Evolutionary conservation across 768 basidiomycete genomes (phyloP), one percentile per base, ranked within the genome.

Genomic region (Russula olivacea): DNA sequence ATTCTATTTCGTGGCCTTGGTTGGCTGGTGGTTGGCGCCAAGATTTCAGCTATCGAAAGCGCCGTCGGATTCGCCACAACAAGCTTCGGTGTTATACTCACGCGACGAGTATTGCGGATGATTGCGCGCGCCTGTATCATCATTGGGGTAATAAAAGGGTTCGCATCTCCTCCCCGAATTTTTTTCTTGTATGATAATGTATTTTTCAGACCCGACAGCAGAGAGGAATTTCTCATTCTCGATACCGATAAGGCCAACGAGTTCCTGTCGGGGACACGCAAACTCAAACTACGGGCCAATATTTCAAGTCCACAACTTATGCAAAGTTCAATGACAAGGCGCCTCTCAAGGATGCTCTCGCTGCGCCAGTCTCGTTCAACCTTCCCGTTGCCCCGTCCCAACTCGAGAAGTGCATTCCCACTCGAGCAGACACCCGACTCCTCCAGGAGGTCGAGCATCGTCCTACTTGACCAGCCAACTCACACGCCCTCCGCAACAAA

Each of bases 121-220:
- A 43, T 85, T 12, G 77, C 78, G 3, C 78, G 88, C 51, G 79
- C 77, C 0, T 79, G 74, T 66, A 70, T 91, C 21, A 79, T 82
- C 61, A 79, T 86, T 59, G 90, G 89, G 19, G 66, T 85, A 23
- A 73, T 83, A 32, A 85, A 85, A 75, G 89, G 89, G 89, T 89
- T 64, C 60, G 83, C 73, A n/a, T 19, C n/a, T 25, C 32, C 38
- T 38, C 4, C 19, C 12, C 47, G 19, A 10, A 1, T 52, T 19
- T 36, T 4, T 14, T 14, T 43, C 17, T 34, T 2, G 12, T 30
- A 41, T 58, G 19, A 65, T 38, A 10, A 48, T 3, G 38, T 53
- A 12, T 14, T 5, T 36, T 58, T 21, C 34, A 68, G 67, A 40
- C 65, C 52, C 19, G 67, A 68, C 40, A n/a, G 23, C 34, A 32